These are phyloP conservation scores for Lanzia echinophila DNA, from an alignment of 2,329 filamentous ascomycete genomes.

Conservation along the genomic window DNA sequence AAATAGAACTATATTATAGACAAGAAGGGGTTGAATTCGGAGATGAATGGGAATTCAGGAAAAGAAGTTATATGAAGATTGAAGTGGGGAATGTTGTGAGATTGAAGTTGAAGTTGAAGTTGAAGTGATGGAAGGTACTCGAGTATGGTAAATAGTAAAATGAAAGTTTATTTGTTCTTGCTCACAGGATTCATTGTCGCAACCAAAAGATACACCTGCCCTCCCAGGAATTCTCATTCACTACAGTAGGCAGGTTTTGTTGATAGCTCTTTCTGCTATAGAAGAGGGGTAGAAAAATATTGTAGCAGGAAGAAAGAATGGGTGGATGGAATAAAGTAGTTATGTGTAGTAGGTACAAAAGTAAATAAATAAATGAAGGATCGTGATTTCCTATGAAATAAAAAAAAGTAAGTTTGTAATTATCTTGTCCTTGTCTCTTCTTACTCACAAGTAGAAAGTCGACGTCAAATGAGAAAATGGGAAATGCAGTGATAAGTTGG, in stretches of 20 bases:
- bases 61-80: neutral
- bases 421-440: too few species aligned
- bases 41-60: too few species aligned
- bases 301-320: neutral
- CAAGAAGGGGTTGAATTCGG: neutral
- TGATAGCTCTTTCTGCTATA: neutral
- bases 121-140: neutral
- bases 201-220: neutral
- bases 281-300: neutral
- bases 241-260: neutral
- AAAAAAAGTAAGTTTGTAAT: too few species aligned
- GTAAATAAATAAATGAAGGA: neutral
- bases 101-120: neutral
- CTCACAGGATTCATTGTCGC: conserved; percentile 15
- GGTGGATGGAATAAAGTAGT: neutral
- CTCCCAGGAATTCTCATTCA: neutral
- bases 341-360: neutral
- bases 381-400: neutral
- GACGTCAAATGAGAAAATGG: too few species aligned
- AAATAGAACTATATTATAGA: neutral
- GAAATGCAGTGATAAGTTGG: neutral
- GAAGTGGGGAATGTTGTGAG: neutral
- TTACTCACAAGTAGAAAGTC: too few species aligned
- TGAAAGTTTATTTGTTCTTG: neutral
- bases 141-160: neutral